Conservation (phyloP, 495 filamentous ascomycete genomes). For the Pyronema domesticum region DNA sequence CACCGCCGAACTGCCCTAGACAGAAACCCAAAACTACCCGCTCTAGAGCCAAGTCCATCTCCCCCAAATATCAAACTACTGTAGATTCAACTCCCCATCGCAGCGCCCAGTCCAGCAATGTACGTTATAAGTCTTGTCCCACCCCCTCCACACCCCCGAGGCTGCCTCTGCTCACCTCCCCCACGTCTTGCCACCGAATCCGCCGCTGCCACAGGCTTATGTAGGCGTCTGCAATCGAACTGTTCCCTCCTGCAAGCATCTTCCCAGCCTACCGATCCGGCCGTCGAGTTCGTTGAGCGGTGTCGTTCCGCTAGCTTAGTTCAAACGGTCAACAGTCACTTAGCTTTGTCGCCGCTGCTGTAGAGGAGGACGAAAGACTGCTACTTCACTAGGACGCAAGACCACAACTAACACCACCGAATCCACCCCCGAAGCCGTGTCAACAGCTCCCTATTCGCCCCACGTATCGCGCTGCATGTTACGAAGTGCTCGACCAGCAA, state of each 20-base stretch:
- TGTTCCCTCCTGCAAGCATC: background rate
- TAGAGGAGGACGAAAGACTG: no score
- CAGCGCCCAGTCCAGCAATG: background rate
- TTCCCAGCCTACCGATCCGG: background rate
- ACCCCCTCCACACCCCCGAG: slow-evolving; percentile 19
- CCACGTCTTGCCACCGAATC: background rate
- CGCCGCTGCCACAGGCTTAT: background rate
- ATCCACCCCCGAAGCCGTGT: background rate
- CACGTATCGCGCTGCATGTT: slow-evolving; percentile 16
- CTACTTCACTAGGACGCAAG: no score
- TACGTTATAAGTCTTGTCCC: slow-evolving; percentile 14
- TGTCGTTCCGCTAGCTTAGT: background rate
- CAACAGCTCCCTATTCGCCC: background rate
- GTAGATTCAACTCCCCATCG: background rate
- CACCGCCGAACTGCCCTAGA: no score
- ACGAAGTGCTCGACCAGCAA: slow-evolving; percentile 13
- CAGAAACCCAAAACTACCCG: no score
- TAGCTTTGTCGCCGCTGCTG: background rate
- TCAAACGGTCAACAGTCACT: slow-evolving; percentile 1
- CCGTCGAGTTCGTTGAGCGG: slow-evolving; percentile 1
- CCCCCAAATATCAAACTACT: background rate
- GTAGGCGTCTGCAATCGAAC: background rate
- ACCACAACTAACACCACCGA: no score
- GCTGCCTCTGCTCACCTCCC: slow-evolving; percentile 13
- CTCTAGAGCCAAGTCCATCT: no score